Evolutionary conservation across 345 rosid genomes (phyloP).

Genomic region (Bruguiera parviflora): DNA sequence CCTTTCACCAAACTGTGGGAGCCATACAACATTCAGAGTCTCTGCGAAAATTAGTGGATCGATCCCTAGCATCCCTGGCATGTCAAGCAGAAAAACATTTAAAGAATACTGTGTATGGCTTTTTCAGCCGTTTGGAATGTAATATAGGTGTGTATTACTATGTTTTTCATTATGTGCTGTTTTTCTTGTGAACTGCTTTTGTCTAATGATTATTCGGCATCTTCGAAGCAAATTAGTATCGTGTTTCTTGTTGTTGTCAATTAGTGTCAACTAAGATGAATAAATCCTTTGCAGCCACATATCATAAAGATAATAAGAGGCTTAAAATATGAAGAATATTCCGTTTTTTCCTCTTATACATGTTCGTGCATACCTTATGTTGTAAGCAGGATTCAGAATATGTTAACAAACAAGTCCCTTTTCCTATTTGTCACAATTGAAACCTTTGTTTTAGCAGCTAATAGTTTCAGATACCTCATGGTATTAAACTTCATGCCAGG

Average conservation of each 20-base stretch:
- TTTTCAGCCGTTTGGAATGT: constrained; percentile 8
- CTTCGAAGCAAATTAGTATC: background rate
- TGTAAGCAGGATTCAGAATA: too few relatives aligned
- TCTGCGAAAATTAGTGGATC: constrained; percentile 4
- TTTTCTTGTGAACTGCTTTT: background rate
- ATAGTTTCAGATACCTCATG: too few relatives aligned
- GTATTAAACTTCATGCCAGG: too few relatives aligned
- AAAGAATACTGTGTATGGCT: constrained; percentile 14
- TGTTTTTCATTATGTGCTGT: background rate
- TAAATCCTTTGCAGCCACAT: background rate
- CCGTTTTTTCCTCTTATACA: background rate
- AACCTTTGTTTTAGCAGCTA: too few relatives aligned
- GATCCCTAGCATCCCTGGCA: too few relatives aligned
- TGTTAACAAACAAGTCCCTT: too few relatives aligned
- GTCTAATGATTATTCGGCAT: background rate
- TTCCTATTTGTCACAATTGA: too few relatives aligned
- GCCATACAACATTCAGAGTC: constrained; percentile 14
- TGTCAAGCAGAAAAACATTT: constrained; percentile 5
- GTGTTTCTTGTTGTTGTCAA: background rate
- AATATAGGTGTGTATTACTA: background rate
- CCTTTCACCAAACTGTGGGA: constrained; percentile 32
- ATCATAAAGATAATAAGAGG: background rate
- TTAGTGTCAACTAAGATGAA: background rate
- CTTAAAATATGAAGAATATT: background rate
- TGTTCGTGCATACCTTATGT: too few relatives aligned